Conservation (phyloP, 2,329 filamentous ascomycete genomes). For the Colletotrichum falcatum region DNA sequence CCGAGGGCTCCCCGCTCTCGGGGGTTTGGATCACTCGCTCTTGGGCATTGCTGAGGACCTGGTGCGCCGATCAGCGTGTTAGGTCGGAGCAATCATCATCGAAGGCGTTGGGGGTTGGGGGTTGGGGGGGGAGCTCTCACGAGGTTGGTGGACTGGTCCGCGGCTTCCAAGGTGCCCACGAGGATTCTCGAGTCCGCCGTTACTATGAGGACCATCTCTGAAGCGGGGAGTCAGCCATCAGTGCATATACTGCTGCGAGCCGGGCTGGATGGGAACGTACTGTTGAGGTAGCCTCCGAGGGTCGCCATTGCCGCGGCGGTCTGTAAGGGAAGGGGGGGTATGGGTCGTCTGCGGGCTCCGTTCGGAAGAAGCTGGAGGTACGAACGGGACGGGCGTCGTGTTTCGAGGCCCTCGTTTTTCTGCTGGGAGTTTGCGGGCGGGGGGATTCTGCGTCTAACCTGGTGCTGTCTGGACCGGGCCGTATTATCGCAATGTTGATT, state of each 20-base stretch:
- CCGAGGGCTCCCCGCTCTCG: conserved; percentile 85
- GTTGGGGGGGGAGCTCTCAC: conserved; percentile 56
- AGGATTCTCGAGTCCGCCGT: conserved; percentile 92
- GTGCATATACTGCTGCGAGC: conserved; percentile 41
- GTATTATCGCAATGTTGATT: conserved; percentile 31
- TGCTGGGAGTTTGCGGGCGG: not conserved
- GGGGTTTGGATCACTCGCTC: conserved; percentile 91
- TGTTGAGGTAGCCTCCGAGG: conserved; percentile 59
- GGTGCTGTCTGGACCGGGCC: not conserved
- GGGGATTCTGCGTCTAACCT: too few relatives aligned
- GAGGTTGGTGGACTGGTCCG: conserved; percentile 93
- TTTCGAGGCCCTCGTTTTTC: not conserved
- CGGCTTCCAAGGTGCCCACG: conserved; percentile 84
- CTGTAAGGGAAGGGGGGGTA: not conserved
- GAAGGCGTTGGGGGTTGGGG: not conserved
- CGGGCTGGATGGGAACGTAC: conserved; percentile 46
- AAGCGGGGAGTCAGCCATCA: conserved; percentile 41
- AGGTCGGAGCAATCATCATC: conserved; percentile 1
- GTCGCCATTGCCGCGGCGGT: conserved; percentile 53
- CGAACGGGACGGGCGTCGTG: not conserved
- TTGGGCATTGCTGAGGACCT: conserved; percentile 84
- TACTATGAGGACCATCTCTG: conserved; percentile 92
- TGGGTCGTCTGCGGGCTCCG: too few relatives aligned
- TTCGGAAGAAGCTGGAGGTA: not conserved
- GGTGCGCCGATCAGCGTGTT: conserved; percentile 7